Evolutionary conservation across 2,329 filamentous ascomycete genomes (phyloP).

Genomic region (Trichoderma koningii): DNA sequence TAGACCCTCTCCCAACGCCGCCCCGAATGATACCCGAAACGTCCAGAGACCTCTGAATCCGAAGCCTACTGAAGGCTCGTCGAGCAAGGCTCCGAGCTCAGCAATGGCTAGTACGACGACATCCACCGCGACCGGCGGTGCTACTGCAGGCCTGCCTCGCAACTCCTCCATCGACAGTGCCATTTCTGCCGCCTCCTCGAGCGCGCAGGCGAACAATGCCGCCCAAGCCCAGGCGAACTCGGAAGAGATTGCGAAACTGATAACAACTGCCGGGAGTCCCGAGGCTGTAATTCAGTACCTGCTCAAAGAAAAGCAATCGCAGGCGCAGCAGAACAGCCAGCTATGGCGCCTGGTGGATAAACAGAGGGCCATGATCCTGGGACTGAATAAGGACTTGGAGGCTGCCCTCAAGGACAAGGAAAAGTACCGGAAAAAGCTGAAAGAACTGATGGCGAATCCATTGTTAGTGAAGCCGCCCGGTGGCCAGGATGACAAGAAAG

Average conservation of each 20-base stretch:
- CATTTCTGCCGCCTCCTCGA: conserved; percentile 73
- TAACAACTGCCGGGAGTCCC: conserved; percentile 81
- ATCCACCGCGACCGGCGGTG: conserved; percentile 43
- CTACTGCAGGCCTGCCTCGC: conserved; percentile 51
- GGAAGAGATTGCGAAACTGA: conserved; percentile 76
- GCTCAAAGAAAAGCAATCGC: conserved; percentile 86
- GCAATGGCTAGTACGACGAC: conserved; percentile 53
- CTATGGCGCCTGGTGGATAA: conserved; percentile 96
- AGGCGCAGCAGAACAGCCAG: conserved; percentile 85
- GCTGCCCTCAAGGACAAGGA: conserved; percentile 91
- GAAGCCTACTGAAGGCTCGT: conserved; percentile 47
- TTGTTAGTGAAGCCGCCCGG: conserved; percentile 38
- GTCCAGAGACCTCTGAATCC: conserved; percentile 48
- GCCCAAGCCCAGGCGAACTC: conserved; percentile 61
- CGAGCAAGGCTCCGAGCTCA: conserved; percentile 42
- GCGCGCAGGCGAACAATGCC: conserved; percentile 53
- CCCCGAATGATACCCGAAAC: conserved; percentile 54
- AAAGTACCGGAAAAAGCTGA: conserved; percentile 85
- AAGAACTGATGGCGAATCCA: conserved; percentile 63
- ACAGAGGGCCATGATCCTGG: conserved; percentile 89
- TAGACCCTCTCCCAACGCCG: conserved; percentile 35
- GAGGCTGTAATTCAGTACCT: conserved; percentile 88
- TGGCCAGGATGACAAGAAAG: conserved; percentile 29
- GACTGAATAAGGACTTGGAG: conserved; percentile 92
- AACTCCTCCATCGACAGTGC: conserved; percentile 92